Percentiles rank a stretch among this genome's conserved stretches.
phyloP scores from a whole-genome alignment of 2,329 filamentous ascomycete genomes.

The Neurospora sp. region DNA sequence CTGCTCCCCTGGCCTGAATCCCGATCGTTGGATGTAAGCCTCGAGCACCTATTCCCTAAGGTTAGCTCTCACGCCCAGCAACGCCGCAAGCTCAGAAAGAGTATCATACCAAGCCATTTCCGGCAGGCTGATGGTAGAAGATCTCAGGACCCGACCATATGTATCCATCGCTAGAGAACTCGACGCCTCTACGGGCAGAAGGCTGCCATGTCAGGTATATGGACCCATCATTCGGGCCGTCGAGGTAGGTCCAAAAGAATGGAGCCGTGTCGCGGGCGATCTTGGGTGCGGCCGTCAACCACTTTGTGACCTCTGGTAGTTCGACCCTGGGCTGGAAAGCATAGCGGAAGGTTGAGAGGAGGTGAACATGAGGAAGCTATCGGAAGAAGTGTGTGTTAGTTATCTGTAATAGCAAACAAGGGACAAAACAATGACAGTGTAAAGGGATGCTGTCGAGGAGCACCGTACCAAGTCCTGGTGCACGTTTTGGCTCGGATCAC shows the following conservation, averaged over 20 bases:
- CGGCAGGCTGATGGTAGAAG: slow-evolving; percentile 62
- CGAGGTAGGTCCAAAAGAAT: slow-evolving; percentile 89
- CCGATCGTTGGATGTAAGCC: slow-evolving; percentile 71
- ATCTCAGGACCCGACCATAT: slow-evolving; percentile 80
- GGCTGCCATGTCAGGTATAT: slow-evolving; percentile 87
- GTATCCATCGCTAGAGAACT: slow-evolving; percentile 85
- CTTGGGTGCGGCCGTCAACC: slow-evolving; percentile 73
- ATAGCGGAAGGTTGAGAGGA: slow-evolving; percentile 76
- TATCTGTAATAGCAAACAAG: background rate
- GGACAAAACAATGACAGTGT: background rate
- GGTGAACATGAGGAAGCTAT: slow-evolving; percentile 80
- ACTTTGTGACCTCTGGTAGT: slow-evolving; percentile 68
- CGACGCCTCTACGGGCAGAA: slow-evolving; percentile 55
- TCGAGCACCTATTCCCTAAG: slow-evolving; percentile 61
- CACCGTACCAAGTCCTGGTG: slow-evolving; percentile 23
- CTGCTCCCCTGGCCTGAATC: slow-evolving; percentile 68
- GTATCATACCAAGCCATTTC: slow-evolving; percentile 45
- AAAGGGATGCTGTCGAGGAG: background rate
- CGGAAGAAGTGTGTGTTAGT: slow-evolving; percentile 1
- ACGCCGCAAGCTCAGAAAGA: background rate
- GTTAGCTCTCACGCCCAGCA: background rate
- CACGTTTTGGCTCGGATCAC: slow-evolving; percentile 25
- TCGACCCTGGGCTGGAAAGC: slow-evolving; percentile 62
- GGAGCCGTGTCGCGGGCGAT: slow-evolving; percentile 76
- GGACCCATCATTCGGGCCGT: slow-evolving; percentile 70